Base-by-base conservation (phyloP, 306 rosid genomes). In the Gastrolobium villosum region DNA sequence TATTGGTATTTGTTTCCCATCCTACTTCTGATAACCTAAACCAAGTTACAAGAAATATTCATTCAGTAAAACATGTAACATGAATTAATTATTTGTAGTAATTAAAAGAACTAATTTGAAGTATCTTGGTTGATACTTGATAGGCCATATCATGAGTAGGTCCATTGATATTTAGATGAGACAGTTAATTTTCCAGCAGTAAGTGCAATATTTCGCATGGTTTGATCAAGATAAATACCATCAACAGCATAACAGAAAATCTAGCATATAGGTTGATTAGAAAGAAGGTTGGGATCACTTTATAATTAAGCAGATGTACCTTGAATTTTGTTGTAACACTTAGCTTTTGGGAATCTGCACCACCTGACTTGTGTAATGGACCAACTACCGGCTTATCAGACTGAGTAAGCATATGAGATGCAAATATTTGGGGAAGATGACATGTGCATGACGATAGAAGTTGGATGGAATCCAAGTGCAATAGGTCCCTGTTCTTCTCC, bases 291-390 rank as follows among this genome's bases (percentile, higher is more conserved):
- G 6, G 50, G 10, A 61, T 30, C 76, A 79, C 73, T 28, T 81
- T 15, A 28, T 82, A 30, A 71, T 56, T 62, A 28, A 74, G 36
- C 74, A 28, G 7, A 40, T 5, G 46, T 86, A 93, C 99, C 98
- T 95, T 95, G 84, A 95, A 95, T 84, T 95, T 95, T 56, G 96
- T 93, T 37, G 97, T 97, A 30, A 95, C 99, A 84, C 99, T 95
- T 84, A 95, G 85, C 89, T 95, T 95, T 75, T 93, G 99, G 79
- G 99, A 95, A 70, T 95, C 99, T 68, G 97, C 97, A 54, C 99
- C 96, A 53, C 99, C 97, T 66, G 85, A 88, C 85, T 93, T 95
- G 70, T 92, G 92, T 74, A 85, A 86, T 61, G 98, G 89, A 48
- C 99, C 99, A 79, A 78, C 87, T 28, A 85, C 89, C 20, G 93